phyloP scores from a whole-genome alignment of 257 asterid genomes.

The Hygrophila difformis region DNA sequence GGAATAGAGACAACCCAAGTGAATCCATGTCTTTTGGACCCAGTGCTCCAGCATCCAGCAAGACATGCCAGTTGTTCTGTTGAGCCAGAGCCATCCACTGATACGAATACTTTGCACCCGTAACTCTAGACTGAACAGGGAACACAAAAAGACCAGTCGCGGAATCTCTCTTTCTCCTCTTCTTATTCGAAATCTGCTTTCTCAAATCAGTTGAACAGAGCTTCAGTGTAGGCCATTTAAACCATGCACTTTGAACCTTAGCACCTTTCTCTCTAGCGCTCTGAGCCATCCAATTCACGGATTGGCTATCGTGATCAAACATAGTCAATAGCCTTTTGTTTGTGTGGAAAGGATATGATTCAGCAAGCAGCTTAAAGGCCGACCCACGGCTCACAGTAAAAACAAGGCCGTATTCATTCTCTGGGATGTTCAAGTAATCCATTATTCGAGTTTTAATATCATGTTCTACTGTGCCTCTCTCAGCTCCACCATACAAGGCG shows the following conservation, averaged over 20 bases:
- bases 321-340: conserved; percentile 88
- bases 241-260: conserved; percentile 93
- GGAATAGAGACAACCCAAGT: conserved; percentile 84
- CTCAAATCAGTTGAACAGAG: conserved; percentile 91
- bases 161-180: conserved; percentile 81
- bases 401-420: conserved; percentile 91
- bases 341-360: conserved; percentile 91
- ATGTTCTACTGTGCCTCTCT: conserved; percentile 69
- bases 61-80: conserved; percentile 98
- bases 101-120: conserved; percentile 93
- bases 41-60: conserved; percentile 95
- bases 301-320: conserved; percentile 98
- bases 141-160: conserved; percentile 91
- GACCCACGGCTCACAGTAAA: conserved; percentile 98
- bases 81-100: conserved; percentile 99
- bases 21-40: conserved; percentile 99
- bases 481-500: conserved; percentile 95
- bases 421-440: conserved; percentile 96
- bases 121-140: conserved; percentile 95
- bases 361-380: conserved; percentile 87
- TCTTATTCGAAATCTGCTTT: conserved; percentile 81
- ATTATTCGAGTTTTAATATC: conserved; percentile 79
- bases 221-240: conserved; percentile 93
- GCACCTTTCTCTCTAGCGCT: conserved; percentile 96
- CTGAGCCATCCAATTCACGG: conserved; percentile 96